Evolutionary conservation across 1,284 basidiomycete species (phyloP).

Genomic region (Ganoderma leucocontextum): DNA sequence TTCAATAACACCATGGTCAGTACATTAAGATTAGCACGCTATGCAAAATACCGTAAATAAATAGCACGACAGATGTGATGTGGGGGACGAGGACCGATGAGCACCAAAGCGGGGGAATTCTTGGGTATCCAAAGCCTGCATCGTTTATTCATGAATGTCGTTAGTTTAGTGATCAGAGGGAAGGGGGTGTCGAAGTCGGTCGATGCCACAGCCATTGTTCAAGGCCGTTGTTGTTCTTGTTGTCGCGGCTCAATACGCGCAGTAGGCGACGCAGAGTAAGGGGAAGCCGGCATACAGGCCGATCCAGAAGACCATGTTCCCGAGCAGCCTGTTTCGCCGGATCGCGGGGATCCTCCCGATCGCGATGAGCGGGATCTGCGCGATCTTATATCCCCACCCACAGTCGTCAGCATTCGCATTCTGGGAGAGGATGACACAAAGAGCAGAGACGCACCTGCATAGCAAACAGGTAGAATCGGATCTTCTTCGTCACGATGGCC

Average conservation of each 20-base stretch:
- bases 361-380: slow-evolving; percentile 92
- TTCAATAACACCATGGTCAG: background rate
- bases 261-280: slow-evolving; percentile 87
- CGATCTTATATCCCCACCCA: slow-evolving; percentile 67
- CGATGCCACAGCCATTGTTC: background rate
- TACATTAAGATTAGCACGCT: background rate
- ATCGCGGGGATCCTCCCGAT: slow-evolving; percentile 80
- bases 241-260: slow-evolving; percentile 59
- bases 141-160: background rate
- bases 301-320: slow-evolving; percentile 92
- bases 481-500: slow-evolving; percentile 93
- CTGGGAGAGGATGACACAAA: background rate
- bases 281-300: slow-evolving; percentile 93
- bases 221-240: background rate
- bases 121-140: background rate
- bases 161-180: background rate
- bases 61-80: background rate
- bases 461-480: slow-evolving; percentile 81
- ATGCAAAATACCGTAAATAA: slow-evolving; percentile 3
- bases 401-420: background rate
- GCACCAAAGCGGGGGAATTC: background rate
- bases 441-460: slow-evolving; percentile 54
- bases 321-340: slow-evolving; percentile 81
- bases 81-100: background rate
- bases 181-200: background rate